Evolutionary conservation across 129 eudicot genomes (phyloP).

Genomic region (Lactuca saligna): DNA sequence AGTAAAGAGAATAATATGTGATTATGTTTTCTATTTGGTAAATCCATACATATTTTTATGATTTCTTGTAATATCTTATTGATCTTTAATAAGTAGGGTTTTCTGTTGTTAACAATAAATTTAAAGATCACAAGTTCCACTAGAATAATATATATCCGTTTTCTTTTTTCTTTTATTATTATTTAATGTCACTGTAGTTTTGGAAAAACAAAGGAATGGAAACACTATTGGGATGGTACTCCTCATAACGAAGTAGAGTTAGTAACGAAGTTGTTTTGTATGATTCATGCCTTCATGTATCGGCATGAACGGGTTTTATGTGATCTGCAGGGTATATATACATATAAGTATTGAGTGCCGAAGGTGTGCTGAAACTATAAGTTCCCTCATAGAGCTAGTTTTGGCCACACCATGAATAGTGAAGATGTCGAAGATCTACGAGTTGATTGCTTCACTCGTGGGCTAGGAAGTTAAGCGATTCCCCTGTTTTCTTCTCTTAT

Average conservation of each 20-base stretch:
- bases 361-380: too few relatives aligned
- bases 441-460: too few relatives aligned
- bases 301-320: too few relatives aligned
- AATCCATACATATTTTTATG: conserved; percentile 36
- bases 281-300: too few relatives aligned
- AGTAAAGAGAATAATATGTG: conserved; percentile 39
- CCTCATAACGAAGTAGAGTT: background rate
- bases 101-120: conserved; percentile 20
- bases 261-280: too few relatives aligned
- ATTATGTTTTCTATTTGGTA: conserved; percentile 26
- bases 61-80: conserved; percentile 33
- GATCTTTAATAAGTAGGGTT: conserved; percentile 27
- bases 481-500: too few relatives aligned
- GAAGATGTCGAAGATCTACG: too few relatives aligned
- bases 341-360: too few relatives aligned
- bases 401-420: too few relatives aligned
- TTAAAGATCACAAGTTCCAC: conserved; percentile 32
- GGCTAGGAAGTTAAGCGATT: too few relatives aligned
- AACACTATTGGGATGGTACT: background rate
- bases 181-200: conserved; percentile 21
- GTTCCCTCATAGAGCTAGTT: too few relatives aligned
- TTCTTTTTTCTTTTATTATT: background rate
- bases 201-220: conserved; percentile 13
- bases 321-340: too few relatives aligned
- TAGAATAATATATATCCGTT: conserved; percentile 10